Base-by-base conservation (phyloP, 306 rosid genomes). In the Acacia melanoxylon region DNA sequence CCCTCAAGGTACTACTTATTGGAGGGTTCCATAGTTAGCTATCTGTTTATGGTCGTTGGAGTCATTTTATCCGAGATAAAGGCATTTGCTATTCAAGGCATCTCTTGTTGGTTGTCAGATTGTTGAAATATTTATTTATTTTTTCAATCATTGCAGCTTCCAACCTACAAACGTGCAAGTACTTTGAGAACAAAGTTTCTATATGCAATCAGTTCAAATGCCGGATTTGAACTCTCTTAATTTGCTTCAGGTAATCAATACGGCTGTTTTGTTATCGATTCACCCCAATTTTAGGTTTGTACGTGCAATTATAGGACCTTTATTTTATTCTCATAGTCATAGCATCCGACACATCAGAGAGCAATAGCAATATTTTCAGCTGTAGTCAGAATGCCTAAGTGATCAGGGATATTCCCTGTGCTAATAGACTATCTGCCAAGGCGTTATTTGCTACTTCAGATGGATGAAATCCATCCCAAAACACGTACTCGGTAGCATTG, bases 141-240 rank as follows among this genome's bases (percentile, higher is more conserved):
- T 27, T 25, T 14, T 6, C 37, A 59, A 77, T 86, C 77, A 65
- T 67, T 85, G 74, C 89, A 95, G 99, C 99, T 95, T 81, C 99
- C 99, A 40, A 95, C 99, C 41, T 95, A 93, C 91, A 95, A 92
- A 86, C 97, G 92, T 16, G 63, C 94, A 66, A 91, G 94, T 90
- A 93, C 96, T 65, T 86, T 95, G 92, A 89, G 94, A 85, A 83
- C 88, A 81, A 95, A 95, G 84, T 94, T 95, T 75, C 88, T 91
- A 17, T 95, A 95, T 89, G 98, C 99, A 76, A 92, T 93, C 88
- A 92, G 79, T 86, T 93, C 98, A 77, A 93, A 95, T 83, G 94
- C 99, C 14, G 98, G 99, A 77, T 95, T 95, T 81, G 99, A 95
- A 87, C 99, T 95, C 71, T 95, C 99, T 79, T 95, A 88, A 68